Evolutionary conservation across 306 rosid genomes (phyloP), one percentile per base, ranked within the genome.

Genomic region (Dalbergia cultrata): DNA sequence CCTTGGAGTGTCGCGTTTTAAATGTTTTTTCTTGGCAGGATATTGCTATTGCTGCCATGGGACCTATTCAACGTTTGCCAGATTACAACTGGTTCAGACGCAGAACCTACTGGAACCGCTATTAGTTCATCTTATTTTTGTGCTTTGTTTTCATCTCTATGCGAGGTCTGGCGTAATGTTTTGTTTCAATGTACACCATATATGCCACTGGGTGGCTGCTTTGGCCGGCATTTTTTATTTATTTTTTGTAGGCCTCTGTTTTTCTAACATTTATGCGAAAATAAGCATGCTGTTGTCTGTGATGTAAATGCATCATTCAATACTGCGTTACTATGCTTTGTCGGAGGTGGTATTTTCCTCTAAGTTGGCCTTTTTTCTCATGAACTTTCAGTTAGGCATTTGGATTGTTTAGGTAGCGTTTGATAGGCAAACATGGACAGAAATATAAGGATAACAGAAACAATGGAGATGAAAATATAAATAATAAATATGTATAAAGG

Each of bases 21-120:
- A 39, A 61, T 41, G 52, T n/a, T 26, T 79, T 14, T 54, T n/a
- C 60, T 33, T 34, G 44, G 79, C 90, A 92, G 97, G 97, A 92
- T 84, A 7, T 92, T 53, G 94, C 93, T 41, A 92, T 92, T 69
- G 93, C 94, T 4, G 94, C 97, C 5, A 50, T 92, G 88, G 97
- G 97, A 53, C 97, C 97, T 4, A 72, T 92, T 83, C 89, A 86
- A 76, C 66, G 71, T 18, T 84, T 92, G 86, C 97, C 97, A 0
- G 94, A 92, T 86, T 92, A 92, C 90, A 92, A 92, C 88, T 84
- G 93, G 93, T 92, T 92, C 90, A 92, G 97, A 86, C 94, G 94
- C 88, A 83, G 97, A 82, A 92, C 97, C 59, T 92, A 92, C 97
- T 92, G 97, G 97, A 92, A 90, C 93, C 89, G 94, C 76, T 92